A percentile compares a stretch with the other conserved stretches of the same genome.
Evolutionary conservation across 139 green algal species (phyloP).

Genomic region (Parachlorella kessleri): DNA sequence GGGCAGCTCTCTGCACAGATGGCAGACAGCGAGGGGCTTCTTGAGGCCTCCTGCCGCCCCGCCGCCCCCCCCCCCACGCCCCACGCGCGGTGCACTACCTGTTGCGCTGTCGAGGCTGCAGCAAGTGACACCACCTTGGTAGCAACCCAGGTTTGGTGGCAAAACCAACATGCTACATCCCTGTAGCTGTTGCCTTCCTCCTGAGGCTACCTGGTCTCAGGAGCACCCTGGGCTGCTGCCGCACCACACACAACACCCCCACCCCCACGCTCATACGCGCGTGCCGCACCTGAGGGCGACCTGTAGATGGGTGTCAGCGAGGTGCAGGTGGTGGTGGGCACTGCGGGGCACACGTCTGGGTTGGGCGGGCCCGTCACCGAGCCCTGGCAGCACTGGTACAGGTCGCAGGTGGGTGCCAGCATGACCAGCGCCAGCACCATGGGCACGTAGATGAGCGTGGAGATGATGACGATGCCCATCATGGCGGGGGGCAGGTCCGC

Average conservation of each 20-base stretch:
- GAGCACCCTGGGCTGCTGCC: no score
- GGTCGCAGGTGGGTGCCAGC: background rate
- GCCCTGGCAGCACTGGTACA: background rate
- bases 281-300: background rate
- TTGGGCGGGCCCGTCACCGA: background rate
- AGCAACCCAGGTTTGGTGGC: no score
- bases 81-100: background rate
- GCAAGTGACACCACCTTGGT: no score
- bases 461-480: constrained; percentile 8
- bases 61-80: no score
- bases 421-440: constrained; percentile 14
- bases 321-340: background rate
- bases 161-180: no score
- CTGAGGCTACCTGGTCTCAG: no score
- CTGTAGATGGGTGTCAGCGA: background rate
- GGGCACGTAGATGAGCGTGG: constrained; percentile 2
- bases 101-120: background rate
- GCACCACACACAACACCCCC: no score
- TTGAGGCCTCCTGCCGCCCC: no score
- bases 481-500: constrained; percentile 2
- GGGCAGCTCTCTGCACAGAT: no score
- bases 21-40: no score
- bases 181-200: no score
- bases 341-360: background rate
- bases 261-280: background rate